Base-by-base conservation (phyloP, 139 green algal genomes). In the Desmodesmus armatus region DNA sequence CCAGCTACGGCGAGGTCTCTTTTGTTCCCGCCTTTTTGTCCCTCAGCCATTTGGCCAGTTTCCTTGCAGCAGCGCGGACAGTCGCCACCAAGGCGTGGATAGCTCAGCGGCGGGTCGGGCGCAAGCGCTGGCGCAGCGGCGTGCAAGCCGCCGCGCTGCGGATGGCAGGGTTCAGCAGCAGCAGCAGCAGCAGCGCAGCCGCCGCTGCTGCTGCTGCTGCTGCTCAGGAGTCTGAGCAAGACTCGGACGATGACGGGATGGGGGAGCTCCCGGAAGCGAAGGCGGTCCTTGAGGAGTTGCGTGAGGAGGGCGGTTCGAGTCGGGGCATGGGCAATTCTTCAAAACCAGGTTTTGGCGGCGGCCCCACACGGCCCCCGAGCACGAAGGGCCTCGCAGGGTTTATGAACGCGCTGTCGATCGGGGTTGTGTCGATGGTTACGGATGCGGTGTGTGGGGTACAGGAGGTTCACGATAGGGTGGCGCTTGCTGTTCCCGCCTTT, bases 251-350 rank as follows among this genome's bases (percentile, higher is more conserved):
- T n/a, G n/a, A n/a, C n/a, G n/a, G n/a, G n/a, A n/a, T n/a, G n/a
- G n/a, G n/a, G n/a, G n/a, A n/a, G n/a, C n/a, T n/a, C n/a, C n/a
- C n/a, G n/a, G n/a, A n/a, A n/a, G n/a, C n/a, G n/a, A n/a, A n/a
- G n/a, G n/a, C n/a, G n/a, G n/a, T n/a, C n/a, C n/a, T n/a, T n/a
- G n/a, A n/a, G n/a, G n/a, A n/a, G n/a, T n/a, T n/a, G n/a, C n/a
- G n/a, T n/a, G n/a, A n/a, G n/a, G n/a, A n/a, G n/a, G 23, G n/a
- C 21, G 27, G 29, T 25, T 63, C 78, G 62, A 77, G 62, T 41
- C 29, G 23, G n/a, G 77, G 78, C 62, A 84, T 43, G 13, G 78
- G 62, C 62, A 67, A 62, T 31, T 84, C 78, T 31, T 84, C 78
- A n/a, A n/a, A n/a, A n/a, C n/a, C n/a, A n/a, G n/a, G n/a, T 27